Evolutionary conservation across 371 early-diverging fungal genomes (phyloP).

Genomic region (Rhizopus sp.): DNA sequence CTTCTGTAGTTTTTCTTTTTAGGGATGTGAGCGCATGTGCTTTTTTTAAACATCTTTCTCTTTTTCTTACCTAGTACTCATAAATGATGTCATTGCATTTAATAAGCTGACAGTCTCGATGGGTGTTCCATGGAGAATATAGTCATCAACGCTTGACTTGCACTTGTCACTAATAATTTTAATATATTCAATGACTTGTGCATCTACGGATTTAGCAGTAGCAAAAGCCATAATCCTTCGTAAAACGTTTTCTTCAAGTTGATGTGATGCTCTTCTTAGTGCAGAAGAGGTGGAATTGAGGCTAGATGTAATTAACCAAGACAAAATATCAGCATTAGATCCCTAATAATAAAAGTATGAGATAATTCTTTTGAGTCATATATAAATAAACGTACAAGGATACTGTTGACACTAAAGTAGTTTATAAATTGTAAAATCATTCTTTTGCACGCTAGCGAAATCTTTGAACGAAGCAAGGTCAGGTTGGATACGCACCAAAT

Average conservation of each 20-base stretch:
- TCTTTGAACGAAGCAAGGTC: slow-evolving; percentile 23
- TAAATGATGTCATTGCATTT: slow-evolving; percentile 8
- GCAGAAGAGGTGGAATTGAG: slow-evolving; percentile 20
- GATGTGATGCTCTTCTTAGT: slow-evolving; percentile 11
- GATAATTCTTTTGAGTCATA: background rate
- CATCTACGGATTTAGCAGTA: slow-evolving; percentile 10
- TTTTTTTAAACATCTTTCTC: background rate
- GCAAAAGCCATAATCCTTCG: slow-evolving; percentile 15
- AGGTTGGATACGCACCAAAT: slow-evolving; percentile 30
- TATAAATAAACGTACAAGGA: slow-evolving; percentile 35
- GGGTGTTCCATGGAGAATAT: background rate
- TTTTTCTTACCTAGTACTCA: slow-evolving; percentile 14
- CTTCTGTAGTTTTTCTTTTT: slow-evolving; percentile 11
- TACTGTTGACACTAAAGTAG: slow-evolving; percentile 38
- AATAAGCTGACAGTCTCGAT: slow-evolving; percentile 14
- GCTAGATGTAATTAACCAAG: slow-evolving; percentile 35
- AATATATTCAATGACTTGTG: slow-evolving; percentile 10
- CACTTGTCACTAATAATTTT: slow-evolving; percentile 10
- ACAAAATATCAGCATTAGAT: slow-evolving; percentile 11
- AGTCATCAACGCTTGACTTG: slow-evolving; percentile 2
- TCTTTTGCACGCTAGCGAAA: slow-evolving; percentile 37
- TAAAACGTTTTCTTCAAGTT: slow-evolving; percentile 17
- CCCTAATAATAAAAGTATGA: slow-evolving; percentile 13
- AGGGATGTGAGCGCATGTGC: background rate
- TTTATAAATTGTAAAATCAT: slow-evolving; percentile 41